Percentiles rank a stretch among this genome's conserved stretches.
Evolutionary conservation across 2,329 filamentous ascomycete species (phyloP).

Genomic region (Botrytis aclada): DNA sequence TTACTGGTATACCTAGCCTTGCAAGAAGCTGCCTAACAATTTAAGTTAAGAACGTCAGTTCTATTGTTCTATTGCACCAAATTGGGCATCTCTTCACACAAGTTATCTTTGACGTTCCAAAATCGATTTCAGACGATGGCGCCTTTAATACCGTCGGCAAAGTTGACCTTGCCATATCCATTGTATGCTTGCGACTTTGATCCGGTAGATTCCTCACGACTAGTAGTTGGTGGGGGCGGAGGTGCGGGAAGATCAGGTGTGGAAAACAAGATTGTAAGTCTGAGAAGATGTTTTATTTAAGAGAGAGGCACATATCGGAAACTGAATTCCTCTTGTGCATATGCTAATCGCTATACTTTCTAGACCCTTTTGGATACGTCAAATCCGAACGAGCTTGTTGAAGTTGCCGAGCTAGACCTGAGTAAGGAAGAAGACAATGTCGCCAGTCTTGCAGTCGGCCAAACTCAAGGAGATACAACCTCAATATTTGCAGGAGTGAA

Average conservation of each 20-base stretch:
- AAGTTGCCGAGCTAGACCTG: constrained; percentile 71
- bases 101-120: not conserved
- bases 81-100: not conserved
- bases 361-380: constrained; percentile 38
- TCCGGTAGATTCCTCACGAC: constrained; percentile 68
- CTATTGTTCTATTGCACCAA: not conserved
- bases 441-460: constrained; percentile 72
- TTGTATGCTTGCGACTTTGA: constrained; percentile 88
- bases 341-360: not conserved
- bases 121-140: constrained; percentile 29
- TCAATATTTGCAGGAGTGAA: constrained; percentile 77
- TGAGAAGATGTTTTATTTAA: not conserved
- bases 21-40: constrained; percentile 7
- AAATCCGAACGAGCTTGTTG: constrained; percentile 45
- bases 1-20: constrained; percentile 7
- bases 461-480: constrained; percentile 53
- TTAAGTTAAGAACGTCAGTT: not conserved
- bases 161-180: constrained; percentile 66
- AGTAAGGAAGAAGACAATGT: constrained; percentile 86
- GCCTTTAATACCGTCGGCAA: constrained; percentile 35
- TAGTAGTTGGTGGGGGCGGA: constrained; percentile 84
- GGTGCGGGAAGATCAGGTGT: constrained; percentile 79
- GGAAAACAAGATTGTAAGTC: constrained; percentile 77
- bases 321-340: not conserved
- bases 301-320: not conserved